A percentile compares a stretch with the other conserved stretches of the same genome.
Evolutionary conservation across 2,329 filamentous ascomycete genomes (phyloP).

Genomic region (Metarhizium robertsii): DNA sequence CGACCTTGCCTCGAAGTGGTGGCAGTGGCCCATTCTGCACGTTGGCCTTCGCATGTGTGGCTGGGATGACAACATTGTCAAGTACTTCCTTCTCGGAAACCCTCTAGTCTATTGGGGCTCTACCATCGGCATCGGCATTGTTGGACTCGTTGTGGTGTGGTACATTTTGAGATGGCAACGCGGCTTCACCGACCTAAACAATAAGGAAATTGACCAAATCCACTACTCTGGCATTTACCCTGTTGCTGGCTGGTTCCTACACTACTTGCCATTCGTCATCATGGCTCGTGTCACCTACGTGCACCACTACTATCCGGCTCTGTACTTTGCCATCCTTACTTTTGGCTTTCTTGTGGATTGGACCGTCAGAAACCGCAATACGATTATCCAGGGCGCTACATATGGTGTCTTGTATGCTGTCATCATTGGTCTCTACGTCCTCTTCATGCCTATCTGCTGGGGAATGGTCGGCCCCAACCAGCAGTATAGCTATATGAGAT

Average conservation of each 20-base stretch:
- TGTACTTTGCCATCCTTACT: conserved; percentile 91
- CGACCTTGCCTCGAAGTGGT: conserved; percentile 90
- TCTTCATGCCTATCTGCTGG: conserved; percentile 91
- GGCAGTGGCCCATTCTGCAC: conserved; percentile 96
- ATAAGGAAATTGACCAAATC: conserved; percentile 80
- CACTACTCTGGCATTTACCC: conserved; percentile 92
- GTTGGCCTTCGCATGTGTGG: conserved; percentile 97
- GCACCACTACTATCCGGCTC: conserved; percentile 96
- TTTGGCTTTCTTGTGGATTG: conserved; percentile 87
- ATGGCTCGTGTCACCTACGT: conserved; percentile 99
- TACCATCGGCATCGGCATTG: conserved; percentile 66
- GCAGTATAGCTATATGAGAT: conserved; percentile 87
- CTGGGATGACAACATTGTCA: conserved; percentile 91
- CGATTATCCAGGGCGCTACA: conserved; percentile 54
- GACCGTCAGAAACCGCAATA: conserved; percentile 59
- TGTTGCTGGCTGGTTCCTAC: conserved; percentile 85
- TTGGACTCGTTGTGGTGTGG: conserved; percentile 66
- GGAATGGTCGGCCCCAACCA: conserved; percentile 82
- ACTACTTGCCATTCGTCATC: conserved; percentile 90
- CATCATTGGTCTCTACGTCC: conserved; percentile 74
- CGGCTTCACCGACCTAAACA: conserved; percentile 75
- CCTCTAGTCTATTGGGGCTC: conserved; percentile 94
- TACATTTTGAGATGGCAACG: conserved; percentile 94
- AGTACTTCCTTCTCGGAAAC: conserved; percentile 98
- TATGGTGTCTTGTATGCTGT: conserved; percentile 66